A percentile compares a stretch with the other conserved stretches of the same genome.
Conservation (phyloP, 306 rosid genomes). For the Rosa chinensis region DNA sequence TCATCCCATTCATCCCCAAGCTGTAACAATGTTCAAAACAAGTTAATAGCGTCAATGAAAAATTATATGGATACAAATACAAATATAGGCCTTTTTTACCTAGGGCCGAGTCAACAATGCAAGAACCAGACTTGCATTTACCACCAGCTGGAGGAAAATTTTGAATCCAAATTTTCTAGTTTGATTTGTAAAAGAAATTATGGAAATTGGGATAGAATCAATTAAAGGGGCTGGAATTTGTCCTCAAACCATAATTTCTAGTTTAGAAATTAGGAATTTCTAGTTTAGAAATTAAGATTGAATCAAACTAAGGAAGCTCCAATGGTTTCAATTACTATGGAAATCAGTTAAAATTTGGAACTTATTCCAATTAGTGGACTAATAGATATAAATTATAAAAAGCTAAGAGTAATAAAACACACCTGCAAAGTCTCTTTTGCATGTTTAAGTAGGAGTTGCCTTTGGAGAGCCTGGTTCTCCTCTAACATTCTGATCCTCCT, state of each 20-base stretch:
- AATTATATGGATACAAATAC: background rate
- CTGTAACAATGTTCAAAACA: conserved; percentile 42
- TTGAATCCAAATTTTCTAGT: background rate
- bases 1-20: conserved; percentile 98
- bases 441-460: conserved; percentile 86
- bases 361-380: background rate
- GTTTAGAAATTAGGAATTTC: background rate
- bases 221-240: background rate
- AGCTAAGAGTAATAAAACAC: conserved; percentile 30
- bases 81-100: background rate
- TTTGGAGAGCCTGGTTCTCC: conserved; percentile 96
- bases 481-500: conserved; percentile 90
- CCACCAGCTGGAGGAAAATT: background rate
- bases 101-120: background rate
- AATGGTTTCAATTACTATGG: background rate
- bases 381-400: conserved; percentile 2
- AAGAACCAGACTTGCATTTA: background rate
- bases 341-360: background rate
- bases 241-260: background rate
- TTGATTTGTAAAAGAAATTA: background rate
- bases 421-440: conserved; percentile 90
- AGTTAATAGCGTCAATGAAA: conserved; percentile 17
- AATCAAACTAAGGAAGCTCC: background rate
- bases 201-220: background rate
- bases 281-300: background rate